These are phyloP conservation scores for Euptelea pleiosperma DNA, from an alignment of 164 flowering plant species.

Conservation along the genomic window DNA sequence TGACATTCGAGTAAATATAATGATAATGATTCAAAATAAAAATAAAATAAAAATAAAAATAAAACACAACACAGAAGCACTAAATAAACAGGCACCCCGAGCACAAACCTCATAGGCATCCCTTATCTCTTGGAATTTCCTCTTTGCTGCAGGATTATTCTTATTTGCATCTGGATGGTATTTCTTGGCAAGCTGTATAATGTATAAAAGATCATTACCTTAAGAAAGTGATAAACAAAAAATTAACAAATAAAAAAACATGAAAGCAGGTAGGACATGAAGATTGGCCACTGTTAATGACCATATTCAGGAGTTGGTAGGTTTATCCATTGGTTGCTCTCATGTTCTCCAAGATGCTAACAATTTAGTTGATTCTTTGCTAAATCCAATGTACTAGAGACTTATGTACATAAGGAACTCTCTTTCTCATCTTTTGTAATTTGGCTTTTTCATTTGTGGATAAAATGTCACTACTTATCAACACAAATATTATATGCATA, in stretches of 20 bases:
- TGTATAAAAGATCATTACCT: background rate
- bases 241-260: background rate
- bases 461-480: too few species aligned
- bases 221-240: background rate
- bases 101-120: conserved; percentile 86
- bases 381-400: too few species aligned
- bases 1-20: background rate
- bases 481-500: too few species aligned
- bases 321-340: too few species aligned
- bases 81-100: conserved; percentile 4
- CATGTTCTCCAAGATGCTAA: too few species aligned
- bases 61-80: background rate
- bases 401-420: too few species aligned
- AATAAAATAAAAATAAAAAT: background rate
- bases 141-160: conserved; percentile 74
- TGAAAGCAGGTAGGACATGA: background rate
- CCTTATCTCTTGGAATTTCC: conserved; percentile 93
- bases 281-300: too few species aligned
- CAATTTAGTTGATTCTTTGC: too few species aligned
- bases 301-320: too few species aligned
- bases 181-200: conserved; percentile 87
- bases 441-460: too few species aligned
- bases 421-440: too few species aligned
- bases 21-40: background rate
- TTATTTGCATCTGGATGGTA: conserved; percentile 93